A percentile compares a stretch with the other conserved stretches of the same genome.
Evolutionary conservation across 192 early-diverging fungal species (phyloP).

Genomic region (Funneliformis mosseae): DNA sequence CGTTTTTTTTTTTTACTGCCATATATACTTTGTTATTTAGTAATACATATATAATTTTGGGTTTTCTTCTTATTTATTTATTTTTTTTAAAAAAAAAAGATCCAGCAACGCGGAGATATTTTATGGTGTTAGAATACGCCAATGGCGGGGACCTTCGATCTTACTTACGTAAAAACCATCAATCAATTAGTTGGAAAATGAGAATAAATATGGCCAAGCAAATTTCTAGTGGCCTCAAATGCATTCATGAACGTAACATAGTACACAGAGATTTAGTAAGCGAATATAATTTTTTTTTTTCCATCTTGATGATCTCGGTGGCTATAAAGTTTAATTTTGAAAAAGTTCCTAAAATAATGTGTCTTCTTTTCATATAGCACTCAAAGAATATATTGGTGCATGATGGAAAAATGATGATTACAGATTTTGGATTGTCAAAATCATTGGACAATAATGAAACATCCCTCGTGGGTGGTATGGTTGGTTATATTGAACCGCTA

Average conservation of each 20-base stretch:
- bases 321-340: too few species aligned
- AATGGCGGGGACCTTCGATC: conserved; percentile 1
- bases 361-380: neutral
- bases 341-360: too few species aligned
- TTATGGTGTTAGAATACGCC: conserved; percentile 16
- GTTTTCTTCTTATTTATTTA: too few species aligned
- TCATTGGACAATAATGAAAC: neutral
- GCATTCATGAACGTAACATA: conserved; percentile 28
- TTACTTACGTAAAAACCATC: neutral
- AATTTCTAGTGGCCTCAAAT: conserved; percentile 9
- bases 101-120: conserved; percentile 5
- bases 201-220: conserved; percentile 5
- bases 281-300: neutral
- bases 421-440: conserved; percentile 21
- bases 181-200: neutral
- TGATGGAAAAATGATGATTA: conserved; percentile 2
- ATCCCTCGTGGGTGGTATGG: conserved; percentile 1
- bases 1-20: neutral
- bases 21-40: neutral
- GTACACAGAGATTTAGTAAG: conserved; percentile 27
- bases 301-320: too few species aligned
- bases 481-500: conserved; percentile 16
- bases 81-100: neutral
- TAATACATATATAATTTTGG: neutral
- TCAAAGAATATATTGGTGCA: conserved; percentile 23